Conservation (phyloP, 1,284 basidiomycete genomes). For the Meira miltonrushii region DNA sequence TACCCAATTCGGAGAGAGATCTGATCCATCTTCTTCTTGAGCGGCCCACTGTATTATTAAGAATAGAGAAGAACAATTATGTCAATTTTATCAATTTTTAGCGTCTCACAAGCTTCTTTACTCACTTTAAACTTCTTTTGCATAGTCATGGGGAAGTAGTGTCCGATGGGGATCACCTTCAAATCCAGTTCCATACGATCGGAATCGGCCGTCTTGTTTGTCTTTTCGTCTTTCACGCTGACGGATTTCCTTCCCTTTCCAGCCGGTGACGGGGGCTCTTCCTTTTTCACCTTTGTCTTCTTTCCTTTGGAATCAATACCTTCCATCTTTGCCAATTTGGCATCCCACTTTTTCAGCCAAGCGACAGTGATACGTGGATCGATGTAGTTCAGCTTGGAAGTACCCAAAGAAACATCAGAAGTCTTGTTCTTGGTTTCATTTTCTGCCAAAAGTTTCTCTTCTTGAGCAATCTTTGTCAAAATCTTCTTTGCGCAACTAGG, state of each 20-base stretch:
- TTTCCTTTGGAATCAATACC: slow-evolving; percentile 17
- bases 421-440: slow-evolving; percentile 48
- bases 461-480: slow-evolving; percentile 49
- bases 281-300: slow-evolving; percentile 30
- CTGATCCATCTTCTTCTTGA: slow-evolving; percentile 15
- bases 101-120: slow-evolving; percentile 21
- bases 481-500: slow-evolving; percentile 64
- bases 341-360: slow-evolving; percentile 52
- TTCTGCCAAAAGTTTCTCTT: slow-evolving; percentile 47
- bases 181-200: slow-evolving; percentile 50
- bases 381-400: slow-evolving; percentile 52
- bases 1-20: slow-evolving; percentile 22
- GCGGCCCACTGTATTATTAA: slow-evolving; percentile 15
- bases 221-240: slow-evolving; percentile 22
- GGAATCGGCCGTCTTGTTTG: slow-evolving; percentile 27
- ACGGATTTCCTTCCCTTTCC: slow-evolving; percentile 19
- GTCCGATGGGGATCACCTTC: slow-evolving; percentile 41
- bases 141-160: slow-evolving; percentile 49
- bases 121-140: slow-evolving; percentile 48
- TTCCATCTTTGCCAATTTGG: slow-evolving; percentile 25
- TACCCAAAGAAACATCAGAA: slow-evolving; percentile 46
- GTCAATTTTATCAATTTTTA: slow-evolving; percentile 28
- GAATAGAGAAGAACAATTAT: slow-evolving; percentile 26
- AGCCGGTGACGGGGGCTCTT: slow-evolving; percentile 23
- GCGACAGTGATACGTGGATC: slow-evolving; percentile 50